Base-by-base conservation (phyloP, 768 basidiomycete species). In the Collybia sp. region DNA sequence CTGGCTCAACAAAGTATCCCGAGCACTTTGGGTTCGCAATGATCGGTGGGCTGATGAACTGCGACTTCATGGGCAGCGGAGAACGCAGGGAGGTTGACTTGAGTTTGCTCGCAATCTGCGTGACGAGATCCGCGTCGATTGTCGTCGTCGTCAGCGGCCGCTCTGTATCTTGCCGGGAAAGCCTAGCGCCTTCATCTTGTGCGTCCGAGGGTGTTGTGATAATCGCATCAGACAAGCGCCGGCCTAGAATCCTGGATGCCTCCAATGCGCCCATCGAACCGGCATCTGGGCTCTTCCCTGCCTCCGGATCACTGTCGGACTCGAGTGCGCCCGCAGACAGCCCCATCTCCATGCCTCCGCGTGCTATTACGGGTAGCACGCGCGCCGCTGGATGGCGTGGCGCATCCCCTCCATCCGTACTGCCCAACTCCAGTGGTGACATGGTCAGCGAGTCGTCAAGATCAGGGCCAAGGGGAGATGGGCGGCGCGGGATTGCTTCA, bases 1-100 rank as follows among this genome's bases (percentile, higher is more conserved):
- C 92, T 30, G 93, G 93, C 61, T 98, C 95, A 38, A 97, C 82
- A 59, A 97, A 98, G 64, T 99, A 99, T 6, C 93, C 94, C 1
- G 93, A 95, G 64, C 96, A 98, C 56, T 85, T 84, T 12, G 85
- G 71, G 58, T 93, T 90, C 31, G 75, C 65, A 40, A 94, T 62
- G 32, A 88, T 85, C 2, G 88, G 86, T 1, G 79, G 73, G 46
- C 81, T 83, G 39, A 57, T 72, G 63, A 20, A 68, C 41, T 38
- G 61, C 51, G 52, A 54, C 57, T 44, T 66, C 47, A 47, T 57
- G 33, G 44, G 46, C 30, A 49, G 17, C 6, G 60, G 53, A 3
- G 55, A 55, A 11, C 70, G 66, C 30, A 75, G 52, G 12, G 65
- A 69, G 39, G 72, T 68, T 13, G 75, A 55, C 50, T 73, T 72